These are phyloP conservation scores for Cercospora canescens DNA, from an alignment of 2,329 filamentous ascomycete genomes.

Conservation along the genomic window DNA sequence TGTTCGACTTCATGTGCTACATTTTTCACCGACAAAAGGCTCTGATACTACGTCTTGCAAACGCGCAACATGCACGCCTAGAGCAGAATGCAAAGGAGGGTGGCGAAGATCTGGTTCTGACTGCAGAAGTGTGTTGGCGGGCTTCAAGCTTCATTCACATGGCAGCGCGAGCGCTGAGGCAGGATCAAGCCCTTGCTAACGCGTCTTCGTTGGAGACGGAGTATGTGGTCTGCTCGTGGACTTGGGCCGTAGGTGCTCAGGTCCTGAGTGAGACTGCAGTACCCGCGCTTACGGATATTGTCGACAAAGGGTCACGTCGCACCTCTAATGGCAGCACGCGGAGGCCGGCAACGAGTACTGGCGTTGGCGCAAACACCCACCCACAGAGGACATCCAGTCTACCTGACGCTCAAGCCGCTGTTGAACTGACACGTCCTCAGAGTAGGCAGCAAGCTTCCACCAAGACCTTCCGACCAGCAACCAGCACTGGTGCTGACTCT, in stretches of 20 bases:
- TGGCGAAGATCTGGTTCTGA: conserved; percentile 69
- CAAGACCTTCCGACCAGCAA: conserved; percentile 20
- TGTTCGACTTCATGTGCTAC: conserved; percentile 94
- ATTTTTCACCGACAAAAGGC: conserved; percentile 88
- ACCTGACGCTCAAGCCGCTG: conserved; percentile 11
- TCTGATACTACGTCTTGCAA: conserved; percentile 79
- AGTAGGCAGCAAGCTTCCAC: conserved; percentile 6
- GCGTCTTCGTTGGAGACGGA: conserved; percentile 56
- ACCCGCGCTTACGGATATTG: conserved; percentile 28
- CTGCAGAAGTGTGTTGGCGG: conserved; percentile 84
- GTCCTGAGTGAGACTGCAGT: conserved; percentile 68
- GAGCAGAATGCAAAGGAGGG: conserved; percentile 39
- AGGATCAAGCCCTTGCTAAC: conserved; percentile 59
- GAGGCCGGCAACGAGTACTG: conserved; percentile 30
- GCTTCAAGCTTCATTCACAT: conserved; percentile 82
- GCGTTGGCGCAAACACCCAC: conserved; percentile 34
- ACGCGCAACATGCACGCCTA: conserved; percentile 51
- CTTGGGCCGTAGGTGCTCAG: conserved; percentile 73
- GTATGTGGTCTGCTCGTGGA: conserved; percentile 75
- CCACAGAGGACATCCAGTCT: conserved; percentile 34
- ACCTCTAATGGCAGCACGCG: conserved; percentile 23
- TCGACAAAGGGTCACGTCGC: conserved; percentile 12
- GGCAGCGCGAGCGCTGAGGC: conserved; percentile 75
- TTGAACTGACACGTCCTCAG: conserved; percentile 13
- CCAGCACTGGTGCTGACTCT: conserved; percentile 18